Base-by-base conservation (phyloP, 2,329 filamentous ascomycete species). In the Graphiopsis chlorocephala region DNA sequence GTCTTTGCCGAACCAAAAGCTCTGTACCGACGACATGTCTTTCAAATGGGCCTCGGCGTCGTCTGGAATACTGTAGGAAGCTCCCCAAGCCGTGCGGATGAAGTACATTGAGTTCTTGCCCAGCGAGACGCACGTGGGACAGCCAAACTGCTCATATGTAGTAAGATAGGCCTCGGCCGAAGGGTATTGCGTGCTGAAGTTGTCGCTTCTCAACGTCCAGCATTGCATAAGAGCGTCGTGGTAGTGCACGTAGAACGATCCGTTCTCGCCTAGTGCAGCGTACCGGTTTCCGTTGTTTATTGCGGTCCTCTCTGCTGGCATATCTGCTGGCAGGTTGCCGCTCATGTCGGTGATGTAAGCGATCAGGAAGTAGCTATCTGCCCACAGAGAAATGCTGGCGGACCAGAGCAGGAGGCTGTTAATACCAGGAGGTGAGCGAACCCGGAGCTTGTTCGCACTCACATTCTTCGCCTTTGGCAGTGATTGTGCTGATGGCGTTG, bases 1-100 rank as follows among this genome's bases (percentile, higher is more conserved):
- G 23, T 66, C 65, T 38, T 64, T 65, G 56, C 67, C 66, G 10
- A 70, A 28, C 7, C 61, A 63, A 48, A 70, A 68, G 17, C 67
- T 67, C 55, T 67, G 64, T 38, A 67, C 66, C 10, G 56, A 38
- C 1, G 58, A 59, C 25, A 65, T 63, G 53, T 52, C 60, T 31
- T 33, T 50, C 28, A 64, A 31, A 28, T 59, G 38, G 7, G 20
- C 23, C 10, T 58, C 56, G 10, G 62, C 62, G 23, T 64, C 62
- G 12, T 50, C 26, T 14, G 62, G 62, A 1, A 64, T 58, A 17
- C 38, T 64, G 45, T 64, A 59, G 2, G 62, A 64, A 42, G 62
- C 62, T 3, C 62, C 62, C 53, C 55, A 64, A 1, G 62, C 42
- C 1, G 62, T 64, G 2, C 62, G 53, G 20, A 59, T 59, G 62